These are phyloP conservation scores for Trametes punicea DNA, from an alignment of 768 basidiomycete genomes.

Conservation along the genomic window DNA sequence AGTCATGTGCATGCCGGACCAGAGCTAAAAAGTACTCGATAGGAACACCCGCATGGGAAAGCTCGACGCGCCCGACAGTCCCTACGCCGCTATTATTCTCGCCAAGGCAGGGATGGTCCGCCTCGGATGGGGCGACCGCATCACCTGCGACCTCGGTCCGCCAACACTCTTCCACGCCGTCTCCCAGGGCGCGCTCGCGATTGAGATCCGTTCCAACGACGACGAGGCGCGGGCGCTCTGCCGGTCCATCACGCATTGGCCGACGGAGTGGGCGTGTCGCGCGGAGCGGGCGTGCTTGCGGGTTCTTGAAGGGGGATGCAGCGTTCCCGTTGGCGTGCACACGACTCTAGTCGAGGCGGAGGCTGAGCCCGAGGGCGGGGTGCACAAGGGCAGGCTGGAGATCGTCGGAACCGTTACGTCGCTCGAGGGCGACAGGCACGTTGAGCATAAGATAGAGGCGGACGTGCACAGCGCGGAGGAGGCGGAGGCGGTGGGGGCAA, in stretches of 20 bases:
- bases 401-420: slow-evolving; percentile 84
- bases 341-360: slow-evolving; percentile 42
- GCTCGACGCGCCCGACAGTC: slow-evolving; percentile 78
- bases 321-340: slow-evolving; percentile 88
- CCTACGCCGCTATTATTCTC: slow-evolving; percentile 86
- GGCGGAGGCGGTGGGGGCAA: slow-evolving; percentile 65
- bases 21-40: slow-evolving; percentile 14
- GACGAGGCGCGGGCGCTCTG: slow-evolving; percentile 59
- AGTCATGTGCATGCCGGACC: not conserved
- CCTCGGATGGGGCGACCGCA: slow-evolving; percentile 67
- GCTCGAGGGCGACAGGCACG: slow-evolving; percentile 68
- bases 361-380: slow-evolving; percentile 25
- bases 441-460: slow-evolving; percentile 58
- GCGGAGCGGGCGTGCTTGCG: slow-evolving; percentile 88
- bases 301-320: slow-evolving; percentile 95
- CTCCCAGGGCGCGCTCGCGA: slow-evolving; percentile 87
- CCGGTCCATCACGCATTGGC: slow-evolving; percentile 65
- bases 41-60: slow-evolving; percentile 91
- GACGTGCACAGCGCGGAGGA: slow-evolving; percentile 51
- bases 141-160: slow-evolving; percentile 68
- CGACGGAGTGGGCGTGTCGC: slow-evolving; percentile 70
- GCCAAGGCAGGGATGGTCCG: slow-evolving; percentile 91
- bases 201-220: slow-evolving; percentile 79
- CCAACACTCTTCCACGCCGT: slow-evolving; percentile 86
- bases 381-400: slow-evolving; percentile 38